Conservation (phyloP, 2,329 filamentous ascomycete genomes). For the Aspergillus floridensis region DNA sequence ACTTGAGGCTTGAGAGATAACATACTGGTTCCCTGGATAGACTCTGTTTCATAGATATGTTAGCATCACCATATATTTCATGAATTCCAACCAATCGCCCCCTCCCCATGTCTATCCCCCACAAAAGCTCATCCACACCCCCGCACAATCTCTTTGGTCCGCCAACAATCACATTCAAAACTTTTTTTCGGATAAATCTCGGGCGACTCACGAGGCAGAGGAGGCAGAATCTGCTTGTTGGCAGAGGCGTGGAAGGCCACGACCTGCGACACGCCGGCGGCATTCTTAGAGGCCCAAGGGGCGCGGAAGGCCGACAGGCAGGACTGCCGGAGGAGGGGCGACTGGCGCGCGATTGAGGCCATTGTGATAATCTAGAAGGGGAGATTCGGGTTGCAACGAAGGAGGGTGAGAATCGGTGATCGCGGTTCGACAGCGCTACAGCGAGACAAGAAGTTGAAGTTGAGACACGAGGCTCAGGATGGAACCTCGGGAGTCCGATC, state of each 20-base stretch:
- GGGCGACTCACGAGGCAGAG: constrained; percentile 71
- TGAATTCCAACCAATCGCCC: not conserved
- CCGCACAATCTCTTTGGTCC: not conserved
- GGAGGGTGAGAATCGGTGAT: constrained; percentile 8
- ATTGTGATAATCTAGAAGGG: constrained; percentile 30
- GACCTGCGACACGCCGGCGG: constrained; percentile 49
- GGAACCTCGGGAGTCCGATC: constrained; percentile 39
- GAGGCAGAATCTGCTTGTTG: constrained; percentile 73
- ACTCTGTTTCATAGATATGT: constrained; percentile 55
- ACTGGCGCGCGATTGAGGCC: constrained; percentile 43
- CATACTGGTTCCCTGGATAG: constrained; percentile 72
- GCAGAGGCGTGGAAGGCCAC: constrained; percentile 85
- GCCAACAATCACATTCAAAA: not conserved
- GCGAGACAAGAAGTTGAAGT: constrained; percentile 26
- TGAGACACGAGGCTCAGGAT: constrained; percentile 18
- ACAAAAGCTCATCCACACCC: not conserved
- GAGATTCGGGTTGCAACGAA: not conserved
- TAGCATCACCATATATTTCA: constrained; percentile 38
- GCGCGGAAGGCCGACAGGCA: constrained; percentile 35
- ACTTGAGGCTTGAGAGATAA: constrained; percentile 10
- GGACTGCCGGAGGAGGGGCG: constrained; percentile 37
- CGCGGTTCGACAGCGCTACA: constrained; percentile 13
- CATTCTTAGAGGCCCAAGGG: constrained; percentile 36
- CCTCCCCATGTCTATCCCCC: not conserved
- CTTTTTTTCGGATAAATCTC: not conserved